These are phyloP conservation scores for Forsythia viridissima DNA, from an alignment of 257 asterid genomes.

Conservation along the genomic window DNA sequence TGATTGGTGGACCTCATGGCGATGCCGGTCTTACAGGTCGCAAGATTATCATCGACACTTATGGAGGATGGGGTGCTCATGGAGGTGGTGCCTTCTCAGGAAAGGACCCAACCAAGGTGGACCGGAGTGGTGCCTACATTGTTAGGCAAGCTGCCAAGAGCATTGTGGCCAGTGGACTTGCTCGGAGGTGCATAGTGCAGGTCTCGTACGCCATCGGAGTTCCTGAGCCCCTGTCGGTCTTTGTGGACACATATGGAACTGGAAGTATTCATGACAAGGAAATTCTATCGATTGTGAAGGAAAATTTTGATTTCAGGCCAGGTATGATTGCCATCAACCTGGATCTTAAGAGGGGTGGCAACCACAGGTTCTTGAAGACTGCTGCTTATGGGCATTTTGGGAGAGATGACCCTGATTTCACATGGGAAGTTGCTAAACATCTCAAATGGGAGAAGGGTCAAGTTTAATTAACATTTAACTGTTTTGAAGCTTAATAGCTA, in stretches of 20 bases:
- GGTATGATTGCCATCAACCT: constrained; percentile 48
- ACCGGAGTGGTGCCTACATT: constrained; percentile 44
- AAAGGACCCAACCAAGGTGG: constrained; percentile 37
- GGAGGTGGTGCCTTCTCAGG: constrained; percentile 41
- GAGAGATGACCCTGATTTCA: constrained; percentile 45
- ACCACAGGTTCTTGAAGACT: constrained; percentile 41
- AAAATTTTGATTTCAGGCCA: constrained; percentile 46
- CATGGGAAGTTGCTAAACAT: constrained; percentile 52
- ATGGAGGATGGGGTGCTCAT: constrained; percentile 45
- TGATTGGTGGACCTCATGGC: constrained; percentile 48
- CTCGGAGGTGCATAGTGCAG: constrained; percentile 50
- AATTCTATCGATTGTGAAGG: constrained; percentile 38
- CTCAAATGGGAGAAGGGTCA: constrained; percentile 37
- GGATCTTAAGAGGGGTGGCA: constrained; percentile 44
- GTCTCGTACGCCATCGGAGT: constrained; percentile 49
- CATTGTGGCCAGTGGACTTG: constrained; percentile 43
- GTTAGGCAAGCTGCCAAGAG: constrained; percentile 50
- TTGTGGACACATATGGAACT: constrained; percentile 42
- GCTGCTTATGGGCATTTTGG: constrained; percentile 52
- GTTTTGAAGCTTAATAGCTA: not conserved
- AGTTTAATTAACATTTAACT: not conserved
- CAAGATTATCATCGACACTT: constrained; percentile 45
- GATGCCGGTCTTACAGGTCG: constrained; percentile 52
- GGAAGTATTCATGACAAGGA: constrained; percentile 45
- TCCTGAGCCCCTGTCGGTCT: constrained; percentile 48